These are phyloP conservation scores for Melocanna baccifera DNA, from an alignment of 176 grass and related monocot genomes.

Conservation along the genomic window DNA sequence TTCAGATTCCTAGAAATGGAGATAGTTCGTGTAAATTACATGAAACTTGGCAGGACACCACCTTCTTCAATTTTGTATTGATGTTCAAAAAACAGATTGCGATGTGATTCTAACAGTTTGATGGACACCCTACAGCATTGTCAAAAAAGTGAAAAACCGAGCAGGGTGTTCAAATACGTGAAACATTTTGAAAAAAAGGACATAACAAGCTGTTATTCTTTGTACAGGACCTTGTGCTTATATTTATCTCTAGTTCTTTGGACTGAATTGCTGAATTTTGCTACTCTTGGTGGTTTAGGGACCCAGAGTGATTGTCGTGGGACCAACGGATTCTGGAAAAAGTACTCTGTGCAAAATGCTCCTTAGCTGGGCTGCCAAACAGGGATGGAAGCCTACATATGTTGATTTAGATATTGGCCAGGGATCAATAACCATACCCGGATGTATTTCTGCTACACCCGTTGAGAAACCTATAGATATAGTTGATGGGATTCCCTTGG, in stretches of 20 bases:
- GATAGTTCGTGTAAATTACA: neutral
- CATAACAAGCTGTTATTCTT: neutral
- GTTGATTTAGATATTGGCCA: slow-evolving; percentile 96
- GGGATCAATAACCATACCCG: slow-evolving; percentile 89
- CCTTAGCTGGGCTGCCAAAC: slow-evolving; percentile 85
- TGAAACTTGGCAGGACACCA: neutral
- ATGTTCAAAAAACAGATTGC: neutral
- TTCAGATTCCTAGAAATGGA: neutral
- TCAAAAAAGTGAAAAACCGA: neutral
- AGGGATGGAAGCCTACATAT: slow-evolving; percentile 82
- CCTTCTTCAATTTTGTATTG: neutral
- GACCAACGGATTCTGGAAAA: slow-evolving; percentile 91
- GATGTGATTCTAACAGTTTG: neutral
- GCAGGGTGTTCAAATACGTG: neutral
- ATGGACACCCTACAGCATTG: neutral
- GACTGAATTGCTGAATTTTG: slow-evolving; percentile 14
- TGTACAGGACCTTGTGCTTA: neutral
- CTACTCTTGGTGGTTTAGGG: slow-evolving; percentile 43
- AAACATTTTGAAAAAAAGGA: neutral
- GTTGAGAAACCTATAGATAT: slow-evolving; percentile 95
- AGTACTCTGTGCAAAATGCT: slow-evolving; percentile 88
- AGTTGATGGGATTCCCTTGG: slow-evolving; percentile 90
- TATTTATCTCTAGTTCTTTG: neutral
- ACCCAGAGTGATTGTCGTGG: slow-evolving; percentile 85
- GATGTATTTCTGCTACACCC: slow-evolving; percentile 80